Percentiles rank a stretch among this genome's conserved stretches.
These are phyloP conservation scores for Miscanthus lutarioriparius DNA, from an alignment of 176 grass and related monocot genomes.

Conservation along the genomic window DNA sequence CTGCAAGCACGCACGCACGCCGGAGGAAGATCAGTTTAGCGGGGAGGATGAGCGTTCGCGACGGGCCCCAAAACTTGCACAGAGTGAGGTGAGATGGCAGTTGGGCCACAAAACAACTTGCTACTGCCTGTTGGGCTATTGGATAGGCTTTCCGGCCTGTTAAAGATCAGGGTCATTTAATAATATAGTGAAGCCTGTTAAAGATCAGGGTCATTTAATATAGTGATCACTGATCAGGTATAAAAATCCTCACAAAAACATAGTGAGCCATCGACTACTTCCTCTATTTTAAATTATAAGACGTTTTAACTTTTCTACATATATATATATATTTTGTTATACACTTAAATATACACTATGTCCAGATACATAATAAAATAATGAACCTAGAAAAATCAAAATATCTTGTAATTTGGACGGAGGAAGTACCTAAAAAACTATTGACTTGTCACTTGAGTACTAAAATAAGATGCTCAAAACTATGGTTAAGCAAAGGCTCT, in stretches of 20 bases:
- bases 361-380: too few species aligned
- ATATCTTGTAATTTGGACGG: too few species aligned
- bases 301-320: too few species aligned
- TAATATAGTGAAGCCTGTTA: not conserved
- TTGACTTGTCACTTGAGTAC: too few species aligned
- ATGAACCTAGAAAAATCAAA: too few species aligned
- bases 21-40: not conserved
- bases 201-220: not conserved
- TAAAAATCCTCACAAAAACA: not conserved
- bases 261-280: too few species aligned
- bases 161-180: not conserved
- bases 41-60: not conserved
- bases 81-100: not conserved
- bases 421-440: too few species aligned
- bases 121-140: not conserved
- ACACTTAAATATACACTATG: too few species aligned
- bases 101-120: not conserved
- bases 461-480: too few species aligned
- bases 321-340: too few species aligned
- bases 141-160: not conserved
- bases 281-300: too few species aligned
- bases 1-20: constrained; percentile 37
- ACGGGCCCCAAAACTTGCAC: not conserved
- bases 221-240: not conserved
- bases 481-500: too few species aligned